Evolutionary conservation across 2,329 filamentous ascomycete genomes (phyloP).

Genomic region (Fusarium sp.): DNA sequence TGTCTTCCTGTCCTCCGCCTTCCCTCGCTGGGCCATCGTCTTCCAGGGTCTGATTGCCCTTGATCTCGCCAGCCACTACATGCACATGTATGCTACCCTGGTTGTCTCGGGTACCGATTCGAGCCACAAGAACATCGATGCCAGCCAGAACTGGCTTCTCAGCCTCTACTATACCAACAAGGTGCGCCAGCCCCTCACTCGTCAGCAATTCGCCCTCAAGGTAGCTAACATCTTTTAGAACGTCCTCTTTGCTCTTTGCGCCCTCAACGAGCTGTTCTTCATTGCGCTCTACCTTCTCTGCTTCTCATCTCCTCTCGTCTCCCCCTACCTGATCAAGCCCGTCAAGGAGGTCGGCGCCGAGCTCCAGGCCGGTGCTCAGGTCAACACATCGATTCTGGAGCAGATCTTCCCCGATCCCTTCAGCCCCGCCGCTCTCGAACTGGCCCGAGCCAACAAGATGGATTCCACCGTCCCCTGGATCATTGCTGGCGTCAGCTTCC

Average conservation of each 20-base stretch:
- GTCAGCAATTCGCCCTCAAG: background rate
- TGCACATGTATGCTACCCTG: slow-evolving; percentile 98
- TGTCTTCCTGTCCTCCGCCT: slow-evolving; percentile 94
- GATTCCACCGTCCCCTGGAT: slow-evolving; percentile 77
- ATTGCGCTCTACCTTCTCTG: slow-evolving; percentile 97
- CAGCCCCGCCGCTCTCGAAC: slow-evolving; percentile 90
- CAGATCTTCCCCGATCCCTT: slow-evolving; percentile 89
- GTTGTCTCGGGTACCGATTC: slow-evolving; percentile 84
- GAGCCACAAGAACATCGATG: slow-evolving; percentile 94
- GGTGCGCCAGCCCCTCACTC: slow-evolving; percentile 62
- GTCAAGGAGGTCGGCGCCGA: slow-evolving; percentile 65
- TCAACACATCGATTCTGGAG: slow-evolving; percentile 75
- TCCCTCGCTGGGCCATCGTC: slow-evolving; percentile 91
- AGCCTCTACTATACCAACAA: slow-evolving; percentile 98
- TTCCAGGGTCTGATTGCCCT: slow-evolving; percentile 95
- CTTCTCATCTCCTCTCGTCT: slow-evolving; percentile 91
- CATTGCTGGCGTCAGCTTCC: slow-evolving; percentile 82
- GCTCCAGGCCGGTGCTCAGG: slow-evolving; percentile 75
- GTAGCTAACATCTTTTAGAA: slow-evolving; percentile 63
- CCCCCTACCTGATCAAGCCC: slow-evolving; percentile 81
- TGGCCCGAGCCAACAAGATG: slow-evolving; percentile 95
- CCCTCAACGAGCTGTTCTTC: slow-evolving; percentile 96
- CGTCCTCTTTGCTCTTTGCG: slow-evolving; percentile 91
- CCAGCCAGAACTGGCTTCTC: slow-evolving; percentile 86
- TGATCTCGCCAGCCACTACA: slow-evolving; percentile 96